Evolutionary conservation across 2,329 filamentous ascomycete genomes (phyloP), one percentile per base, ranked within the genome.

Genomic region (Colletotrichum tabaci): DNA sequence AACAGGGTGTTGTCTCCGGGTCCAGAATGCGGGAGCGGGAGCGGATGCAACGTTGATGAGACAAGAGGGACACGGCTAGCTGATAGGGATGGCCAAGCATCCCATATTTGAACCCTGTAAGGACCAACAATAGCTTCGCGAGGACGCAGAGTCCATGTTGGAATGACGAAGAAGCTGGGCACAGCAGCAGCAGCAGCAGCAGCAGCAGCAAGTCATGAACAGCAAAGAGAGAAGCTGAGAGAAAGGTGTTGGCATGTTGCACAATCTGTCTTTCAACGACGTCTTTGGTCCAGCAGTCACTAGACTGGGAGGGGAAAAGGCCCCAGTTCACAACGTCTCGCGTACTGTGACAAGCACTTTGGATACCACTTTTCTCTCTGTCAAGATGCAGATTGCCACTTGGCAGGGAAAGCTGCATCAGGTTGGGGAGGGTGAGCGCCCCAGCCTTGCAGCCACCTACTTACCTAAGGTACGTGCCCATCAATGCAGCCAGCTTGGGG

Each of bases 21-120:
- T 46, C 52, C 23, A 57, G 42, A 57, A 52, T 71, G 68, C 49
- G 56, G 46, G 63, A 61, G 50, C 63, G 64, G 64, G 23, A 57
- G 53, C 68, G 52, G 64, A 67, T 67, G 64, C 68, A 62, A 62
- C 68, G 47, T 67, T 30, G n/a, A 62, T 46, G 57, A 71, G 63
- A 67, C 52, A 30, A 38, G 60, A 50, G 65, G 47, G 66, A 63
- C 50, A 53, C 46, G 13, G 58, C 60, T 60, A 42, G 40, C 56
- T 64, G 47, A 58, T 49, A 38, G 62, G 53, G 67, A 72, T 26
- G 66, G 65, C 66, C 66, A 63, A 69, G 65, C 52, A 64, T 64
- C 57, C 35, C 64, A 60, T 72, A 72, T 72, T 64, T 72, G 69
- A 72, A 69, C 65, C 65, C 58, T 60, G 58, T 44, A 58, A 58